Percentiles rank a stretch among this genome's conserved stretches.
Conservation (phyloP, 116 monocot species). For the Dioscorea cayenensis region DNA sequence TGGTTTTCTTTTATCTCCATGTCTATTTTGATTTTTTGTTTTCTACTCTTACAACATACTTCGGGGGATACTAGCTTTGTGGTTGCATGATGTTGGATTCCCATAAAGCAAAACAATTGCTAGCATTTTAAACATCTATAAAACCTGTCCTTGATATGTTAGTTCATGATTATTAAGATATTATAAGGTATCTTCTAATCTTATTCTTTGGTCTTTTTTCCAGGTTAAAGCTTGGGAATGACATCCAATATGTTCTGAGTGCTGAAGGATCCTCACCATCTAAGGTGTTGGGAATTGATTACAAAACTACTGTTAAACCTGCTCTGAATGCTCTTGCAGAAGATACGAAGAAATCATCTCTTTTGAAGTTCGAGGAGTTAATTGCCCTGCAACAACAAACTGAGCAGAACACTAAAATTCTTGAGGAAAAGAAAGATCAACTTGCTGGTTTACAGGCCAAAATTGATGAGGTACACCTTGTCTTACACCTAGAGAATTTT, state of each 20-base stretch:
- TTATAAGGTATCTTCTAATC: background rate
- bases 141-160: background rate
- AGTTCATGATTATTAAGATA: background rate
- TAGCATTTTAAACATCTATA: too few species aligned
- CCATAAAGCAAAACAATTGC: too few species aligned
- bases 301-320: conserved; percentile 64
- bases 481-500: background rate
- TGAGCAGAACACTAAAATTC: conserved; percentile 25
- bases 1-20: too few species aligned
- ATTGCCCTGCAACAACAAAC: conserved; percentile 43
- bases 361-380: conserved; percentile 48
- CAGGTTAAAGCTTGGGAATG: conserved; percentile 69
- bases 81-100: too few species aligned
- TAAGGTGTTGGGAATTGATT: conserved; percentile 54
- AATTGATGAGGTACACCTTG: conserved; percentile 41
- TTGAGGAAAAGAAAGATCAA: conserved; percentile 46
- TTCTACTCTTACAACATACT: too few species aligned
- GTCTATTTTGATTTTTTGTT: too few species aligned
- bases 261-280: conserved; percentile 52
- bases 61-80: too few species aligned
- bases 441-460: conserved; percentile 34
- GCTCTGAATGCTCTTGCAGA: conserved; percentile 45
- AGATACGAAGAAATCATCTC: conserved; percentile 43
- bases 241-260: conserved; percentile 54
- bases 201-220: background rate